phyloP scores from a whole-genome alignment of 768 basidiomycete species.

The Hirschioporus abietinus region DNA sequence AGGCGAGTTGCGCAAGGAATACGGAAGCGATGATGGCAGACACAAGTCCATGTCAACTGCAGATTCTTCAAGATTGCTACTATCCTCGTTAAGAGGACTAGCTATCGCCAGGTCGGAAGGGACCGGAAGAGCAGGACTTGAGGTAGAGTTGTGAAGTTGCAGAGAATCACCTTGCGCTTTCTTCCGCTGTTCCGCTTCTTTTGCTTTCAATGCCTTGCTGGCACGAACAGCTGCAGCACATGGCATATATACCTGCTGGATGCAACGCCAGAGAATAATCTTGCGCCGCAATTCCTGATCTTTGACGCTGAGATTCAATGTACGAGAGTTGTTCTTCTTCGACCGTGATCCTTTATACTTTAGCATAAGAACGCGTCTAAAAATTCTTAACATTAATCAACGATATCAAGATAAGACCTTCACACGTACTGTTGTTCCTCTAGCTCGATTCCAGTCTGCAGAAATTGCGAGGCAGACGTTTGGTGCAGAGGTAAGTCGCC shows the following conservation, averaged over 20 bases:
- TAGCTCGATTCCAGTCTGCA: neutral
- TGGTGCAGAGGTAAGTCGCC: neutral
- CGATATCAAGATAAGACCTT: neutral
- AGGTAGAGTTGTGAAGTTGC: no score
- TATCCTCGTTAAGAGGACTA: no score
- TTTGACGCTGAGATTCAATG: neutral
- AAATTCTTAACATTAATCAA: neutral
- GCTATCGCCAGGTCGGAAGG: no score
- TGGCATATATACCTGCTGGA: constrained; percentile 16
- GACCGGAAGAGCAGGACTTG: no score
- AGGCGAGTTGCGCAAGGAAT: constrained; percentile 8
- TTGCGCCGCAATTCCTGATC: neutral
- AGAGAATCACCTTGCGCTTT: no score
- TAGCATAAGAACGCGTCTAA: neutral
- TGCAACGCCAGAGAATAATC: constrained; percentile 11
- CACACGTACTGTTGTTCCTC: neutral
- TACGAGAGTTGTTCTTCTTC: neutral
- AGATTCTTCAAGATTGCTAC: no score
- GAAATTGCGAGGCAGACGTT: neutral
- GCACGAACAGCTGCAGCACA: neutral
- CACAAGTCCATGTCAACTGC: constrained; percentile 6
- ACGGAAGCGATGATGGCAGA: constrained; percentile 19
- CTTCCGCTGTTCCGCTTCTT: neutral
- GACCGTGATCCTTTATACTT: neutral
- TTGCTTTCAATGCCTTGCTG: neutral